These are phyloP conservation scores for Chionographis japonica DNA, from an alignment of 106 monocot genomes.

Conservation along the genomic window DNA sequence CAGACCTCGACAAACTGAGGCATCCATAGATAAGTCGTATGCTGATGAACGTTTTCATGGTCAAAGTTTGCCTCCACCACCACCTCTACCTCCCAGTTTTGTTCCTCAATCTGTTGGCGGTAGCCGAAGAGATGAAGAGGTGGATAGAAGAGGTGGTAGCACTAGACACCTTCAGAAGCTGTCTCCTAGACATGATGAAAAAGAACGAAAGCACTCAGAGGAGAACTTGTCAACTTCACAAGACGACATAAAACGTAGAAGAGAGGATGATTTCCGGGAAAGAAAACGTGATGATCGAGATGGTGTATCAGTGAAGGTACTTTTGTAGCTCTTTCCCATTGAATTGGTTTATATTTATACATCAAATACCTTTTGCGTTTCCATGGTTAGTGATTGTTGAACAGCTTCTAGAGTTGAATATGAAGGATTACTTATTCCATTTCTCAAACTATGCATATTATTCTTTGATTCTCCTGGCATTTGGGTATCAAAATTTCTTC, in stretches of 20 bases:
- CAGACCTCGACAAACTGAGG: constrained; percentile 56
- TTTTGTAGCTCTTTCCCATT: neutral
- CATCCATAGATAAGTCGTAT: constrained; percentile 28
- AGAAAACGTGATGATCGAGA: constrained; percentile 91
- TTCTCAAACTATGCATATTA: too few species aligned
- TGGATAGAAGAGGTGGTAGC: constrained; percentile 53
- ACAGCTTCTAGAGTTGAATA: too few species aligned
- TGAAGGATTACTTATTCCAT: too few species aligned
- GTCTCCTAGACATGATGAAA: constrained; percentile 86
- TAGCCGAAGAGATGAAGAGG: constrained; percentile 76
- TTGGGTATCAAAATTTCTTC: too few species aligned
- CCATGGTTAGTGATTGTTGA: too few species aligned
- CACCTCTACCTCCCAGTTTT: constrained; percentile 80
- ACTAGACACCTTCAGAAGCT: constrained; percentile 60
- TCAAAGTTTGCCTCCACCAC: constrained; percentile 86
- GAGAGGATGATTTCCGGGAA: constrained; percentile 84
- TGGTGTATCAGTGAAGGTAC: constrained; percentile 56
- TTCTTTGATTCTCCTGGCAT: too few species aligned
- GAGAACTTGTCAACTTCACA: constrained; percentile 55
- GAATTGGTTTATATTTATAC: neutral
- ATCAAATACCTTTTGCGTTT: too few species aligned
- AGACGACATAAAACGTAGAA: constrained; percentile 79
- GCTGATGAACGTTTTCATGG: constrained; percentile 71
- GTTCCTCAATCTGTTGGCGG: constrained; percentile 81
- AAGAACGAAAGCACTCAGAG: constrained; percentile 70